Percentiles rank a stretch among this genome's conserved stretches.
Conservation (phyloP, 768 basidiomycete genomes). For the Naganishia vaughanmartiniae region DNA sequence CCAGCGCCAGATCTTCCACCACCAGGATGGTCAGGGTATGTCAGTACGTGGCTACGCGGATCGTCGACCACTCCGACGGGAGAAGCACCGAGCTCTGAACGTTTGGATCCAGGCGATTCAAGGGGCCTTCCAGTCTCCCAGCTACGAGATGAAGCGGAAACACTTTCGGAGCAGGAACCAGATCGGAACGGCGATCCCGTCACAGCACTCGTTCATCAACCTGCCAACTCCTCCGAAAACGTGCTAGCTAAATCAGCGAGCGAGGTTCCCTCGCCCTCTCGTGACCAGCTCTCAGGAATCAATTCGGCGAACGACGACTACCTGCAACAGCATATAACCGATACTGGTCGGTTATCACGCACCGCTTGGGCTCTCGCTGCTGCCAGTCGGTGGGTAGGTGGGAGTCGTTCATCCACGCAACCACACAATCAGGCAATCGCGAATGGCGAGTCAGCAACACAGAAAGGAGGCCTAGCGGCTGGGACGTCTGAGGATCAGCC, state of each 20-base stretch:
- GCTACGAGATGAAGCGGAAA: not conserved
- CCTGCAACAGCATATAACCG: not conserved
- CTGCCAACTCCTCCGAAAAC: not conserved
- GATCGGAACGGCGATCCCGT: not conserved
- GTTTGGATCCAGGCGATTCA: not conserved
- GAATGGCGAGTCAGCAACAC: not conserved
- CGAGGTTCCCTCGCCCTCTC: not conserved
- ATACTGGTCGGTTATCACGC: not conserved
- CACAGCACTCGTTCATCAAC: not conserved
- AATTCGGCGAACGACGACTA: not conserved
- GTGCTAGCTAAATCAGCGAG: not conserved
- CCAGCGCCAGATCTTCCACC: not conserved
- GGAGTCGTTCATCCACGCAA: not conserved
- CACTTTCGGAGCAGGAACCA: not conserved
- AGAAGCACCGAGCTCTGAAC: not conserved
- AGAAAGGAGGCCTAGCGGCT: not conserved
- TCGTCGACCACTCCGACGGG: not conserved
- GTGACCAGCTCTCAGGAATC: not conserved
- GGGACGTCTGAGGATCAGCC: not conserved
- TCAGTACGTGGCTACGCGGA: not conserved
- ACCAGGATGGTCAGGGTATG: conserved; percentile 6
- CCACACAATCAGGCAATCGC: not conserved
- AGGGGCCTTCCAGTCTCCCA: not conserved
- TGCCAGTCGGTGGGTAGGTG: not conserved
- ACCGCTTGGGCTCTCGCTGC: not conserved